These are phyloP conservation scores for Hemileccinum rubropunctum DNA, from an alignment of 768 basidiomycete genomes.

Conservation along the genomic window DNA sequence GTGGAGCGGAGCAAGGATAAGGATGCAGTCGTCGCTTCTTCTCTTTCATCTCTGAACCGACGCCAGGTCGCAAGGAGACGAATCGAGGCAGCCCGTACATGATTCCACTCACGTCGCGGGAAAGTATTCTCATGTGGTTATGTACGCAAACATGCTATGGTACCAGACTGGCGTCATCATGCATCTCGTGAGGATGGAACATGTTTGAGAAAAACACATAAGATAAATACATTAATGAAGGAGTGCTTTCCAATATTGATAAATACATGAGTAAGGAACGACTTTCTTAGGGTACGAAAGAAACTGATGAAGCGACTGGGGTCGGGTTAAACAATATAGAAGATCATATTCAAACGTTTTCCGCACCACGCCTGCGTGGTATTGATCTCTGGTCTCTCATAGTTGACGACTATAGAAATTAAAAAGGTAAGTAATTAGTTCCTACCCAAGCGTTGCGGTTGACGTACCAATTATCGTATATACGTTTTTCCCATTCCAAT, in stretches of 20 bases:
- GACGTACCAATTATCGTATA: conserved; percentile 30
- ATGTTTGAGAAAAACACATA: neutral
- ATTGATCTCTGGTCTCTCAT: neutral
- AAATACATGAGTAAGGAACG: no score
- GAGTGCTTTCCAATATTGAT: neutral
- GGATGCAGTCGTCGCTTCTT: conserved; percentile 44
- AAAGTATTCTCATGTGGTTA: conserved; percentile 19
- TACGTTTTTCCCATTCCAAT: conserved; percentile 25
- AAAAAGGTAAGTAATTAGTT: neutral
- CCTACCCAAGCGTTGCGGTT: neutral
- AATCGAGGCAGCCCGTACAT: conserved; percentile 78
- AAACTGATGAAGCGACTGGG: neutral
- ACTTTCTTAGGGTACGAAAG: neutral
- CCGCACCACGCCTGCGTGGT: conserved; percentile 3
- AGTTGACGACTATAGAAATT: conserved; percentile 9
- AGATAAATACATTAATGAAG: conserved; percentile 3
- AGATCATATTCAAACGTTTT: neutral
- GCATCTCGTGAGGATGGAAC: neutral
- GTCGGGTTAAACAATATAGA: neutral
- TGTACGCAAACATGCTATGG: conserved; percentile 32
- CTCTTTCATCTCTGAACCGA: conserved; percentile 72
- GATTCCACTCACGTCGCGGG: conserved; percentile 21
- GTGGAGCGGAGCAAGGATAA: conserved; percentile 94
- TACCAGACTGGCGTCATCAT: conserved; percentile 2
- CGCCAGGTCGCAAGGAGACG: conserved; percentile 84